These are phyloP conservation scores for Penicillium ochrochloron DNA, from an alignment of 495 filamentous ascomycete species.

Conservation along the genomic window DNA sequence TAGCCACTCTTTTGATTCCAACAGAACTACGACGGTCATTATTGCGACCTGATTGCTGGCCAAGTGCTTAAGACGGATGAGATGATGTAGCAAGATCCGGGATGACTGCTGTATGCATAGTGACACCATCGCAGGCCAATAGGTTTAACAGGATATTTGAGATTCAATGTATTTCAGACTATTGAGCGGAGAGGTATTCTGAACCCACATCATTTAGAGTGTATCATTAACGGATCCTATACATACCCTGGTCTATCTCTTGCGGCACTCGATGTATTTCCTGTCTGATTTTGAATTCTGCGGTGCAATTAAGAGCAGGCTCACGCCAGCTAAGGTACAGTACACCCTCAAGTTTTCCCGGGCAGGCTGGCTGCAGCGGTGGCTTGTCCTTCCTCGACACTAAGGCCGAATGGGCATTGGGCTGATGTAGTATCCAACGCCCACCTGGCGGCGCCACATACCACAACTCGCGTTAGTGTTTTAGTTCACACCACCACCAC, in stretches of 20 bases:
- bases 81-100: background rate
- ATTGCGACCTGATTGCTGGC: background rate
- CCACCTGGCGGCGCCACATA: conserved; percentile 15
- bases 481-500: background rate
- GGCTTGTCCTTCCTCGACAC: conserved; percentile 8
- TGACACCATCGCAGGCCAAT: background rate
- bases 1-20: background rate
- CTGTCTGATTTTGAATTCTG: background rate
- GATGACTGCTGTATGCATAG: background rate
- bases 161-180: background rate
- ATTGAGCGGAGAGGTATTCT: background rate
- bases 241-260: background rate
- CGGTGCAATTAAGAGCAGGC: background rate
- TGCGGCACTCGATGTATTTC: background rate
- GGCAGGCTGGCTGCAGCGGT: conserved; percentile 11
- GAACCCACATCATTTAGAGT: background rate
- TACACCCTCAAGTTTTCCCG: conserved; percentile 3
- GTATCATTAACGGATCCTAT: background rate
- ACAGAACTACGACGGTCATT: background rate
- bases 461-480: background rate
- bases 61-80: background rate
- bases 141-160: background rate
- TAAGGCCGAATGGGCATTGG: background rate
- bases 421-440: conserved; percentile 9
- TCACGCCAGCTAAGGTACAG: background rate